Evolutionary conservation across 179 eudicot genomes (phyloP), one percentile per base, ranked within the genome.

Genomic region (Spergularia azorica): DNA sequence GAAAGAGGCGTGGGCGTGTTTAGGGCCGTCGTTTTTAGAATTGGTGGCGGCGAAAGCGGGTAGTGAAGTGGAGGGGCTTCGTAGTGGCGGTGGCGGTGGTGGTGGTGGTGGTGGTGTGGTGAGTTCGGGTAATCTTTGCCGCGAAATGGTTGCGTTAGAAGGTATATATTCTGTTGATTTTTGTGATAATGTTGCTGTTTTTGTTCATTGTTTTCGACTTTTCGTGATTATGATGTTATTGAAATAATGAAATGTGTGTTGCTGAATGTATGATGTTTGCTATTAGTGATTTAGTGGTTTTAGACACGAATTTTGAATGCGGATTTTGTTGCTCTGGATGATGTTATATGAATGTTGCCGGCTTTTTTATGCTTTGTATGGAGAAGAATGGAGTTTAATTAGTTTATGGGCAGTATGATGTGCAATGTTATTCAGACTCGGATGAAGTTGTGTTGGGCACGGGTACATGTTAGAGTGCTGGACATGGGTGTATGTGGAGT

Each of bases 11-110:
- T 89, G 87, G 91, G 79, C 61, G 63, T 68, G 70, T 26, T 66
- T 86, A 85, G 96, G 96, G 21, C 91, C 93, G 10, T 15, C 96
- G 3, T 89, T 90, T 84, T 77, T 95, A 6, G 91, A 92, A 32
- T 48, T 67, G 57, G 79, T 79, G 81, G 89, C 87, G 6, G 63
- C 13, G 7, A 69, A 68, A 63, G 70, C n/a, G 3, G 84, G 79
- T 10, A 13, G 71, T 3, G 72, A 21, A 41, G 57, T 76, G 46
- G 83, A 65, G 70, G 70, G 51, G 38, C 67, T 58, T 15, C 39
- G 77, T 15, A 14, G 20, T 52, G 70, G 73, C 56, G 58, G 52
- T 6, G 72, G 13, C 26, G 67, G 50, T 6, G 70, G 70, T 9
- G 55, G 68, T 59, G 32, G 32, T 26, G 32, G 32, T 26, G 32